phyloP scores from a whole-genome alignment of 2,329 filamentous ascomycete genomes.

The Tricladium varicosporioides region DNA sequence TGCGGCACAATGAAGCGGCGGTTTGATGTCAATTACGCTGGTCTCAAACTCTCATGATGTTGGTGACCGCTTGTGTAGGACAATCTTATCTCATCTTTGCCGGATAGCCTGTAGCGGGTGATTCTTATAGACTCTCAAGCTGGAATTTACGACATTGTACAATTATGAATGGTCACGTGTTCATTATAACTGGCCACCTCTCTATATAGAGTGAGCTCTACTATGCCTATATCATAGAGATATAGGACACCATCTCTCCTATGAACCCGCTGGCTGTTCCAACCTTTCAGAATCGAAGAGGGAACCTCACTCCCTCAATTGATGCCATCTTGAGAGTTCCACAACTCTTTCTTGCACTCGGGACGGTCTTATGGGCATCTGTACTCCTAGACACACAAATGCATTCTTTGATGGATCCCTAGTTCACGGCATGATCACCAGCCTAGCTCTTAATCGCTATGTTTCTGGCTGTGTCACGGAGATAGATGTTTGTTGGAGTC shows the following conservation, averaged over 20 bases:
- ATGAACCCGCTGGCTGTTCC: constrained; percentile 43
- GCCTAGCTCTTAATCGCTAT: constrained; percentile 58
- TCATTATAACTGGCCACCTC: no score
- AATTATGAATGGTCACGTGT: no score
- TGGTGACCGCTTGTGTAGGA: no score
- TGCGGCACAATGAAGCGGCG: no score
- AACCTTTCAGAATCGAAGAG: constrained; percentile 42
- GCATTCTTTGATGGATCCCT: constrained; percentile 56
- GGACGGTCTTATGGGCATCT: constrained; percentile 49
- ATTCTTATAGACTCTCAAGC: no score
- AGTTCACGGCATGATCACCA: constrained; percentile 64
- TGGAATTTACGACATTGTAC: no score
- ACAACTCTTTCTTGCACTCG: constrained; percentile 45
- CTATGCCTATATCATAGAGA: no score
- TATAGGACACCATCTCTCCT: constrained; percentile 42
- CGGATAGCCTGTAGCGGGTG: no score
- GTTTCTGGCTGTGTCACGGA: constrained; percentile 63
- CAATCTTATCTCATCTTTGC: no score
- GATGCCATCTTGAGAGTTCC: constrained; percentile 45
- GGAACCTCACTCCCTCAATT: constrained; percentile 13
- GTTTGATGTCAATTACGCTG: no score
- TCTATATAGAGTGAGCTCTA: no score
- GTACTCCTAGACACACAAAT: constrained; percentile 65
- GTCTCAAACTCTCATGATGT: no score
- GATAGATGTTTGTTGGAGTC: constrained; percentile 52